Conservation (phyloP, 805 yeast genomes). For the Dipodascopsis uninucleata region DNA sequence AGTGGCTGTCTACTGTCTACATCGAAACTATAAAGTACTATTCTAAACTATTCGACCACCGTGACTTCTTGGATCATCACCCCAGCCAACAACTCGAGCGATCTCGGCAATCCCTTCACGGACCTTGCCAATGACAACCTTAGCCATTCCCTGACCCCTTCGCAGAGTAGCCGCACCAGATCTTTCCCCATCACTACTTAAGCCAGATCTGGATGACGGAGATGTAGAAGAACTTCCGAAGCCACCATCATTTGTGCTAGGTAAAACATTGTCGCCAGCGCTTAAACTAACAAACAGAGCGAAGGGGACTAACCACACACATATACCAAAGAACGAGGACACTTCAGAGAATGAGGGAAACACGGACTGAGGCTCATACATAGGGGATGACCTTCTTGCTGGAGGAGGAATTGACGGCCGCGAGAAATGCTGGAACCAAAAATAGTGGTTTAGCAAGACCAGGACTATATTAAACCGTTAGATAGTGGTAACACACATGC, state of each 20-base stretch:
- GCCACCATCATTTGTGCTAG: slow-evolving; percentile 40
- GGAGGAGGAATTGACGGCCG: slow-evolving; percentile 27
- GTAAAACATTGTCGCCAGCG: slow-evolving; percentile 86
- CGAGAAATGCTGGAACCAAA: slow-evolving; percentile 82
- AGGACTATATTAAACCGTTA: slow-evolving; percentile 39
- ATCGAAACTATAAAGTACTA: too few species aligned
- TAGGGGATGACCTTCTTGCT: slow-evolving; percentile 19
- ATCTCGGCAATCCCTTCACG: slow-evolving; percentile 26
- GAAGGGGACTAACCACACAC: slow-evolving; percentile 93
- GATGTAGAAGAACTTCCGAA: background rate
- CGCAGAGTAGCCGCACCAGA: slow-evolving; percentile 6
- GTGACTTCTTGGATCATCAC: slow-evolving; percentile 17
- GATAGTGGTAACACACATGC: background rate
- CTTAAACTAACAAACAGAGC: slow-evolving; percentile 85
- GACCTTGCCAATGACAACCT: slow-evolving; percentile 24
- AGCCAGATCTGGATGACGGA: background rate
- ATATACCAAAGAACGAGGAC: slow-evolving; percentile 90
- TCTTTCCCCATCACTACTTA: background rate
- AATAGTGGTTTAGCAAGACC: slow-evolving; percentile 74
- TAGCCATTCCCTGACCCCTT: slow-evolving; percentile 25
- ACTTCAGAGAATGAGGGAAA: slow-evolving; percentile 84
- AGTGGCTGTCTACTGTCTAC: too few species aligned
- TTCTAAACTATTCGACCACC: slow-evolving; percentile 17
- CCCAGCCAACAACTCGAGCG: slow-evolving; percentile 25
- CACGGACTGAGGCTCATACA: slow-evolving; percentile 41